Conservation (phyloP, 2,329 filamentous ascomycete genomes). For the Arthrobotrys sphaeroides region DNA sequence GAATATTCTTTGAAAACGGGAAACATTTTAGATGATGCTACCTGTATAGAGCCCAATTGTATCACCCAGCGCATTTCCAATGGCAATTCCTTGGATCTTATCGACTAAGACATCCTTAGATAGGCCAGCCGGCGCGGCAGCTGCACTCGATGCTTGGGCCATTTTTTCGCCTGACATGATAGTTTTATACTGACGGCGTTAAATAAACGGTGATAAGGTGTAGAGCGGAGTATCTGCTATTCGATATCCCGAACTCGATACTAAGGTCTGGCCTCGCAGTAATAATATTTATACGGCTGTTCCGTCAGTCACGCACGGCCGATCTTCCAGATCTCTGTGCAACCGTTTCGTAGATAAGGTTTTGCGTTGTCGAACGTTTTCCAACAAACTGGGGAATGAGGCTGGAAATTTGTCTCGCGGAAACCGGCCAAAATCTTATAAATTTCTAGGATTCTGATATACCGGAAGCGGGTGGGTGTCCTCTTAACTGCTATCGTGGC, state of each 20-base stretch:
- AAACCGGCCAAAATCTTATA: background rate
- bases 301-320: no score
- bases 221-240: no score
- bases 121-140: conserved; percentile 59
- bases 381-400: conserved; percentile 18
- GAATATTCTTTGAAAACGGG: background rate
- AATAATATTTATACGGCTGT: no score
- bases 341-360: background rate
- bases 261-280: no score
- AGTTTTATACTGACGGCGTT: background rate
- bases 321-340: no score
- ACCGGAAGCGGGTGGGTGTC: background rate
- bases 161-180: background rate
- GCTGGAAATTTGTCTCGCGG: no score
- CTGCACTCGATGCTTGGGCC: conserved; percentile 16
- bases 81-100: conserved; percentile 63
- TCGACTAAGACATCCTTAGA: conserved; percentile 58
- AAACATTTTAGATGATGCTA: conserved; percentile 6
- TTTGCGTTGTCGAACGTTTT: background rate
- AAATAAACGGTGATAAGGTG: background rate
- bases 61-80: conserved; percentile 67
- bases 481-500: background rate
- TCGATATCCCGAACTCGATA: no score
- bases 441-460: background rate
- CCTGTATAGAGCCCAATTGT: conserved; percentile 67